Evolutionary conservation across 306 rosid species (phyloP).

Genomic region (Lathyrus oleraceus): DNA sequence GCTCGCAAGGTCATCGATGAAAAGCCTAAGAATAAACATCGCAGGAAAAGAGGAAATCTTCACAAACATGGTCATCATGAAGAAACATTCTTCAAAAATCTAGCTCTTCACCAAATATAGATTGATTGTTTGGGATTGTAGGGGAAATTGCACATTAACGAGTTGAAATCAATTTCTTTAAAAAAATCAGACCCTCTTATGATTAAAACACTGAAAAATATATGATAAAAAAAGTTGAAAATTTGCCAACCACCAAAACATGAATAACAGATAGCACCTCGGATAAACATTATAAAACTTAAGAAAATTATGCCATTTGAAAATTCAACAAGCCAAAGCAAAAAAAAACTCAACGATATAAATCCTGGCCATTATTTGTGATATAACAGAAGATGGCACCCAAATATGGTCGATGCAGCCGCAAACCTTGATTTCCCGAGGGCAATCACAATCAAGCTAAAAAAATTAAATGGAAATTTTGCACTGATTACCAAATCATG

Average conservation of each 20-base stretch:
- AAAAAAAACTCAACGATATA: too few relatives aligned
- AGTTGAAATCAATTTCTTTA: not conserved
- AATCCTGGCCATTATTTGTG: too few relatives aligned
- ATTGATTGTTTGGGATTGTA: not conserved
- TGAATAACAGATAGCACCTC: too few relatives aligned
- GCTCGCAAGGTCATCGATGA: too few relatives aligned
- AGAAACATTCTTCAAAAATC: not conserved
- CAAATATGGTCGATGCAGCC: not conserved
- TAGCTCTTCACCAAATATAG: not conserved
- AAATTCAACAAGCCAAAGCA: too few relatives aligned
- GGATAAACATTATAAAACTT: too few relatives aligned
- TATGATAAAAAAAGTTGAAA: not conserved
- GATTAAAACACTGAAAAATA: not conserved
- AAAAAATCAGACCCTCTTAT: not conserved
- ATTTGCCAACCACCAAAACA: too few relatives aligned
- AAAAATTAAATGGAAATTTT: not conserved
- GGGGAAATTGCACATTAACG: conserved; percentile 12
- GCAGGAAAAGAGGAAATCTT: too few relatives aligned
- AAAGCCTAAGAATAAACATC: too few relatives aligned
- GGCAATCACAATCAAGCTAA: not conserved
- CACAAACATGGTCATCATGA: not conserved
- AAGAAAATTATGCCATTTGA: too few relatives aligned
- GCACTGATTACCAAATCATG: not conserved
- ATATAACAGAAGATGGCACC: not conserved
- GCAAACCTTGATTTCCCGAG: not conserved